Evolutionary conservation across 441 rosid genomes (phyloP).

Genomic region (Syzygium syzygioides): DNA sequence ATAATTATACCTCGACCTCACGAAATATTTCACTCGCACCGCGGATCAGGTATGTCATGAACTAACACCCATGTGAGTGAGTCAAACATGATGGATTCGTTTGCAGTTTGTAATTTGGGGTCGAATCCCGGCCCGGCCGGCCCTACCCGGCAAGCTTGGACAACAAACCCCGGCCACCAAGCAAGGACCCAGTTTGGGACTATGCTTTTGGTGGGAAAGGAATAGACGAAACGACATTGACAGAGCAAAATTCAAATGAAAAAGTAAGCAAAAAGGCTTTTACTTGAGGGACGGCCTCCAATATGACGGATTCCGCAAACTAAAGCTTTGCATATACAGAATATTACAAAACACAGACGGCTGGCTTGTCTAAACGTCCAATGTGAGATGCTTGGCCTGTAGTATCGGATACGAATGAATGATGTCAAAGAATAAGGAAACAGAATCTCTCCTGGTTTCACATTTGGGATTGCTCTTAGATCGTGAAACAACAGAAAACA

Average conservation of each 20-base stretch:
- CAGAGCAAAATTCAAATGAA: background rate
- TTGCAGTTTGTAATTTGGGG: background rate
- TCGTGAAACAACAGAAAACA: background rate
- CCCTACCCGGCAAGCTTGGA: background rate
- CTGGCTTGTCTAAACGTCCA: background rate
- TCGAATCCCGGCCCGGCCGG: background rate
- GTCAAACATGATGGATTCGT: accelerated
- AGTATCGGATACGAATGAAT: background rate
- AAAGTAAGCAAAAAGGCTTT: background rate
- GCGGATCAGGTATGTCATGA: too few species aligned
- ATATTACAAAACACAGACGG: background rate
- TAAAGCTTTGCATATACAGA: background rate
- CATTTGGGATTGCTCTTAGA: background rate
- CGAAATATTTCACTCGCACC: background rate
- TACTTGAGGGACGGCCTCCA: background rate
- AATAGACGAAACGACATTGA: background rate
- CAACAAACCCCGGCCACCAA: background rate
- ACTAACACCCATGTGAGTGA: background rate
- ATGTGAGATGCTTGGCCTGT: background rate
- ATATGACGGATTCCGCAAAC: background rate
- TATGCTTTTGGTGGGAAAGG: background rate
- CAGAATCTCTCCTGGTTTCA: background rate
- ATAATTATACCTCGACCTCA: background rate
- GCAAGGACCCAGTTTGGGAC: background rate
- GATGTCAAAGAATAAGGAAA: background rate